phyloP scores from a whole-genome alignment of 257 asterid genomes.

The Voacanga thouarsii region DNA sequence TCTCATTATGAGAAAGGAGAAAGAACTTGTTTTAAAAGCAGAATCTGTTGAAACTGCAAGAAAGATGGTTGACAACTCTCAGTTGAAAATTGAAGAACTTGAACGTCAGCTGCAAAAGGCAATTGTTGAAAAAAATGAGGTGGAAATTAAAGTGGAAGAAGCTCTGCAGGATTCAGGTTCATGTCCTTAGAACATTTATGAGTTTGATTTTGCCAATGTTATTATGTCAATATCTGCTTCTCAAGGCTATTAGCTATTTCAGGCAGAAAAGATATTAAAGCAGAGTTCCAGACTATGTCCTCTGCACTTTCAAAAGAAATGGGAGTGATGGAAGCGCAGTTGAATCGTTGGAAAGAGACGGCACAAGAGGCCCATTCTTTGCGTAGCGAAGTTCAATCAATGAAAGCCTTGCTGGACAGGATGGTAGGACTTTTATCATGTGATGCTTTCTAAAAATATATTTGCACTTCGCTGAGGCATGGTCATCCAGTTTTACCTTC shows the following conservation, averaged over 20 bases:
- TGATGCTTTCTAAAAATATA: slow-evolving; percentile 1
- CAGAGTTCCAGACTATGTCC: slow-evolving; percentile 86
- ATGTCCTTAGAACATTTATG: slow-evolving; percentile 22
- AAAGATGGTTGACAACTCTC: slow-evolving; percentile 52
- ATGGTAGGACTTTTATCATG: slow-evolving; percentile 46
- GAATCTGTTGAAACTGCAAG: slow-evolving; percentile 71
- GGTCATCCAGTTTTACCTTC: neutral
- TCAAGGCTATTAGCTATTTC: slow-evolving; percentile 26
- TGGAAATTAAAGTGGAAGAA: slow-evolving; percentile 89
- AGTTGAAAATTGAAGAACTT: slow-evolving; percentile 67
- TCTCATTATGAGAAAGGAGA: slow-evolving; percentile 71
- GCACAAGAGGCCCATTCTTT: slow-evolving; percentile 82
- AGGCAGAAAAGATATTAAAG: slow-evolving; percentile 83
- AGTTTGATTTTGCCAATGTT: slow-evolving; percentile 14
- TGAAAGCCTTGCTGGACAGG: slow-evolving; percentile 48
- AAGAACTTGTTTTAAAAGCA: slow-evolving; percentile 55
- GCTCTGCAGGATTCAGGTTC: slow-evolving; percentile 85
- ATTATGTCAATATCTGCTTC: slow-evolving; percentile 26
- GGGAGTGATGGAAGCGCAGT: slow-evolving; percentile 79
- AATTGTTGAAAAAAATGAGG: slow-evolving; percentile 65
- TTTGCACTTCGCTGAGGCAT: neutral
- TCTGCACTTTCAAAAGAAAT: slow-evolving; percentile 88
- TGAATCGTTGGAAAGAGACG: slow-evolving; percentile 75
- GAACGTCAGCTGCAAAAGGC: slow-evolving; percentile 62
- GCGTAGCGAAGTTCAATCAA: slow-evolving; percentile 64